phyloP scores from a whole-genome alignment of 2,329 filamentous ascomycete species.

The Scleromitrula shiraiana region DNA sequence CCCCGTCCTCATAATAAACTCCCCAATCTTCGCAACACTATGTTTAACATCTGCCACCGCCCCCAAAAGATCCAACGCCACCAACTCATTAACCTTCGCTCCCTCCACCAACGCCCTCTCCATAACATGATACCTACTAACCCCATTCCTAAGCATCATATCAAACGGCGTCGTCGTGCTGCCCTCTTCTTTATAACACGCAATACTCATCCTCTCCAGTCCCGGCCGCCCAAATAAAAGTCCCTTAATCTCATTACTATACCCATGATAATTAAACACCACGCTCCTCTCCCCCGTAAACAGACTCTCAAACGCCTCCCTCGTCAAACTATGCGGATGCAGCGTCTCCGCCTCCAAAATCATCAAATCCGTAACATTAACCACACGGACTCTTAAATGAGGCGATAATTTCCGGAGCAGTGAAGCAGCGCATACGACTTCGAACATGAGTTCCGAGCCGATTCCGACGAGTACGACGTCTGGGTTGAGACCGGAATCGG shows the following conservation, averaged over 20 bases:
- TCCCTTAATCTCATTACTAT: constrained; percentile 51
- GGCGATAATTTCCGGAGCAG: constrained; percentile 44
- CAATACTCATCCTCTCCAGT: constrained; percentile 45
- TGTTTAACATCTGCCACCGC: constrained; percentile 40
- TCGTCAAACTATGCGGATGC: constrained; percentile 51
- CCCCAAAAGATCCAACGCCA: constrained; percentile 38
- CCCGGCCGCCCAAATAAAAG: constrained; percentile 50
- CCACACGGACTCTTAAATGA: constrained; percentile 47
- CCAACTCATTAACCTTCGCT: constrained; percentile 39
- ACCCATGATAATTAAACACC: constrained; percentile 63
- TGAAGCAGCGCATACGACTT: constrained; percentile 53
- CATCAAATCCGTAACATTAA: constrained; percentile 62
- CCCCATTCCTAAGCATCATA: constrained; percentile 58
- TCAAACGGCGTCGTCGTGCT: constrained; percentile 61
- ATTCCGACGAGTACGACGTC: constrained; percentile 59
- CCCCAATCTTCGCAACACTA: constrained; percentile 39
- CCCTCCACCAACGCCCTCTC: constrained; percentile 44
- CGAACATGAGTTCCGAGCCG: constrained; percentile 58
- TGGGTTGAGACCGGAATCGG: constrained; percentile 44
- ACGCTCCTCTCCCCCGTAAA: constrained; percentile 49
- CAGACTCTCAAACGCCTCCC: constrained; percentile 43
- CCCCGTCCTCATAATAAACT: constrained; percentile 44
- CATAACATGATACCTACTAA: constrained; percentile 53
- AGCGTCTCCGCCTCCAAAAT: constrained; percentile 45
- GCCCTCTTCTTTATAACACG: constrained; percentile 57